Evolutionary conservation across 345 rosid genomes (phyloP), one percentile per base, ranked within the genome.

Genomic region (Gossypium turneri): DNA sequence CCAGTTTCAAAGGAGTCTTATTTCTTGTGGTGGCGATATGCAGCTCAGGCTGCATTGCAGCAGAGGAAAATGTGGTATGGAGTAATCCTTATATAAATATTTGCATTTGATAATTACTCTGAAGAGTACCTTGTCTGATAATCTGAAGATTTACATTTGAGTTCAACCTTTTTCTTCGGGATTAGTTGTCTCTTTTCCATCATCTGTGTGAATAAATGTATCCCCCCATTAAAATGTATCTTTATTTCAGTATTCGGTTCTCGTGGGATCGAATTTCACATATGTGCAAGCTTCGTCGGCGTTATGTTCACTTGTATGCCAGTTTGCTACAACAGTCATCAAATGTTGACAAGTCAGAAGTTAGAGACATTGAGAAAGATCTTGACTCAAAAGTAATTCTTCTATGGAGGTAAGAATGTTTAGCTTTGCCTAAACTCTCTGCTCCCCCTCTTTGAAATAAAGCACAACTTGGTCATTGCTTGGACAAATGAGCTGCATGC

Each of bases 351-450:
- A 72, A 73, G 77, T 82, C 84, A 66, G 91, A 91, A 78, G 87
- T 91, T 78, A 88, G 98, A 82, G 98, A 88, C 79, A 91, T 93
- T 65, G 99, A 95, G 82, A 93, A 79, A 81, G 89, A 95, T 85
- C 94, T 95, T 27, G 98, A 93, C 84, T 86, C 90, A 52, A 93
- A 95, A 91, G 97, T 95, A 75, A 88, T 95, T 86, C 92, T 95
- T 67, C 76, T 95, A 60, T 95, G 99, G 99, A 93, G 99, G 99
- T 95, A 86, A 41, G 78, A 20, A 20, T 20, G 69, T 66, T 51
- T 56, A 20, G 53, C 64, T 73, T 73, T 34, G 50, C 50, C 13
- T 57, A 60, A 44, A 17, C 22, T 60, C 60, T 79, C 38, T 1
- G 41, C 71, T 76, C 19, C 1, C 55, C 17, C 67, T 50, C 52